Evolutionary conservation across 2,329 filamentous ascomycete genomes (phyloP), one percentile per base, ranked within the genome.

Genomic region (Aspergillus ustus): DNA sequence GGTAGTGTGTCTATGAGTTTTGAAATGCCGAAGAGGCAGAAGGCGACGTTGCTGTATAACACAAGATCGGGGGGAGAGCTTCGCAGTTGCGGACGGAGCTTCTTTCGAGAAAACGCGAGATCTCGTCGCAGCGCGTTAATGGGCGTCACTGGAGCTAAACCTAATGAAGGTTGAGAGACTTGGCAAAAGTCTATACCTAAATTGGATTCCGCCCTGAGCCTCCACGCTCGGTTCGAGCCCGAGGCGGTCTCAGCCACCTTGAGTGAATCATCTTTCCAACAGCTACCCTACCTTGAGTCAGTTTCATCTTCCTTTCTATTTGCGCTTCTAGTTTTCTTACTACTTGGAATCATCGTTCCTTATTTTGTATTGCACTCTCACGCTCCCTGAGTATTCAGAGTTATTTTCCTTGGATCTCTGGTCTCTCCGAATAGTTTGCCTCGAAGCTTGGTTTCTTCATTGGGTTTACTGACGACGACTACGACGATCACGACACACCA

Each of bases 101-200:
- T 60, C 45, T 53, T 58, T 59, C 46, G 19, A 63, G 62, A 67
- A 67, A 67, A 73, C 70, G 71, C 70, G 69, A 69, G 66, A 62
- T 45, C 59, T 4, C 50, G 37, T 63, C 55, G 46, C 58, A 71
- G 66, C 75, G 75, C 74, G 74, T 77, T 75, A 77, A 77, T 77
- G 71, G 68, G 68, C 64, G 60, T 46, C 57, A 50, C 22, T 3
- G 22, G 40, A 50, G 20, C 74, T 76, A 76, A 57, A 7, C 72
- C 69, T 5, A 52, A 57, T 56, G 3, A 5, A 58, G 68, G 49
- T 11, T 13, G 9, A 40, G 29, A 45, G 57, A 43, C 71, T 73
- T 72, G 72, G 69, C 66, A 60, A 50, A 52, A 43, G n/a, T 5
- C 61, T 65, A 60, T 57, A 25, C 51, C 53, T 20, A 50, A 44